Evolutionary conservation across 306 rosid genomes (phyloP).

Genomic region (Vigna reflexopilosa): DNA sequence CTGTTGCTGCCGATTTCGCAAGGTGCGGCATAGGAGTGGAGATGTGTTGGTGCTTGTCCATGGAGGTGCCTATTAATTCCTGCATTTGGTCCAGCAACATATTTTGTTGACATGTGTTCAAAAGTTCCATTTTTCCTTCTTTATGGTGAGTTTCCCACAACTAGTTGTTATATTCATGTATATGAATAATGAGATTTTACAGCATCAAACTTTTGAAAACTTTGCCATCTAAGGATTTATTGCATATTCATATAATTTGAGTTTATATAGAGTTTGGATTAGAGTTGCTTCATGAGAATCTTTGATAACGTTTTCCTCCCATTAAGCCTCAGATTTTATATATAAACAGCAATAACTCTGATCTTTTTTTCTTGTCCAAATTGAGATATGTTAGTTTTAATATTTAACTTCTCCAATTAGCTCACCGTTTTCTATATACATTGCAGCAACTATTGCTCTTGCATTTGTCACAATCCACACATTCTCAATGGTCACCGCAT

Average conservation of each 20-base stretch:
- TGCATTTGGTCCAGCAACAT: constrained; percentile 93
- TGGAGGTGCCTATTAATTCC: constrained; percentile 73
- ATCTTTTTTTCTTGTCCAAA: constrained; percentile 17
- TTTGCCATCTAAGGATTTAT: constrained; percentile 20
- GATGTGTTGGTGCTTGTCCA: no score
- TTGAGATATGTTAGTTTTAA: not conserved
- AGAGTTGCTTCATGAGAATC: not conserved
- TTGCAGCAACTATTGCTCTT: constrained; percentile 85
- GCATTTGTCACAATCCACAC: constrained; percentile 96
- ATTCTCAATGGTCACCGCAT: constrained; percentile 95
- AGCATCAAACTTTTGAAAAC: constrained; percentile 26
- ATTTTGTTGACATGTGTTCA: constrained; percentile 77
- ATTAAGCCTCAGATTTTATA: not conserved
- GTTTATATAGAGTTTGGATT: not conserved
- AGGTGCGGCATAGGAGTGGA: no score
- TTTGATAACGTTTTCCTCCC: constrained; percentile 17
- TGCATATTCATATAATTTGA: constrained; percentile 13
- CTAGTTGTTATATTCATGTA: constrained; percentile 35
- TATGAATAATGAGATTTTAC: not conserved
- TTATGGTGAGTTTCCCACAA: constrained; percentile 66
- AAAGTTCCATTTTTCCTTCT: constrained; percentile 88
- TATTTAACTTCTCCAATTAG: constrained; percentile 10
- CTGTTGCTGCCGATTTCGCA: no score
- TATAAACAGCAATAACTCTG: constrained; percentile 17
- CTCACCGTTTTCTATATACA: constrained; percentile 39